Percentiles rank a stretch among this genome's conserved stretches.
Evolutionary conservation across 176 grass and related monocot genomes (phyloP).

Genomic region (Oropetium thomaeum): DNA sequence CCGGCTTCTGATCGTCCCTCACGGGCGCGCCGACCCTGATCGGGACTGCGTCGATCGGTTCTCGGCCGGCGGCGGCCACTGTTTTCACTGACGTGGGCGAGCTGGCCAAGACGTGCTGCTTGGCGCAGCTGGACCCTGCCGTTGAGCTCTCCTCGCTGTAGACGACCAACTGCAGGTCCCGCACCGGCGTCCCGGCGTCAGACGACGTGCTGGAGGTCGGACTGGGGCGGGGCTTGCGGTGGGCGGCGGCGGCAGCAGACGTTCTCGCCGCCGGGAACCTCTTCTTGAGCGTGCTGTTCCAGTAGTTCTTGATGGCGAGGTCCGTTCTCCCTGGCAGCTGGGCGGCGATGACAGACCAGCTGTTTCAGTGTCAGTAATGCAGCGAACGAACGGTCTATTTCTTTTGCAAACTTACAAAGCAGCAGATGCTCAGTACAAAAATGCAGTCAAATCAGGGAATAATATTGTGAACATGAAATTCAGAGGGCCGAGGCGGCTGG

Average conservation of each 20-base stretch:
- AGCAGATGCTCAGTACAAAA: background rate
- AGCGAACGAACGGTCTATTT: background rate
- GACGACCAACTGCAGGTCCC: background rate
- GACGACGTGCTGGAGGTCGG: conserved; percentile 27
- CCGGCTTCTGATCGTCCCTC: conserved; percentile 4
- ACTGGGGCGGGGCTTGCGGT: background rate
- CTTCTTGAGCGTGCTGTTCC: conserved; percentile 69
- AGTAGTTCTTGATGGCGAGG: conserved; percentile 63
- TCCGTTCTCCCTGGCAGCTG: conserved; percentile 54
- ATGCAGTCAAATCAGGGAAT: background rate
- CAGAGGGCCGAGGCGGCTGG: background rate
- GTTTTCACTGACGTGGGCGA: background rate
- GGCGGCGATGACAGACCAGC: conserved; percentile 52
- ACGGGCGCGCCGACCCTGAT: background rate
- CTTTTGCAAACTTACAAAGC: too few relatives aligned
- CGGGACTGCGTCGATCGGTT: conserved; percentile 8
- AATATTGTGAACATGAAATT: too few relatives aligned
- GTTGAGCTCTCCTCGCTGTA: conserved; percentile 30
- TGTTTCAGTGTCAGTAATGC: conserved; percentile 14
- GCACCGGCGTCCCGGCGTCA: background rate
- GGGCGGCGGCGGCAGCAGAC: too few relatives aligned
- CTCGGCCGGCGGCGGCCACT: background rate
- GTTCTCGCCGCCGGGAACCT: conserved; percentile 26
- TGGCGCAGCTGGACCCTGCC: background rate
- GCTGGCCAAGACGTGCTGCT: background rate